These are phyloP conservation scores for Saccharomycopsis sp. DNA, from an alignment of 805 yeast species.

Conservation along the genomic window DNA sequence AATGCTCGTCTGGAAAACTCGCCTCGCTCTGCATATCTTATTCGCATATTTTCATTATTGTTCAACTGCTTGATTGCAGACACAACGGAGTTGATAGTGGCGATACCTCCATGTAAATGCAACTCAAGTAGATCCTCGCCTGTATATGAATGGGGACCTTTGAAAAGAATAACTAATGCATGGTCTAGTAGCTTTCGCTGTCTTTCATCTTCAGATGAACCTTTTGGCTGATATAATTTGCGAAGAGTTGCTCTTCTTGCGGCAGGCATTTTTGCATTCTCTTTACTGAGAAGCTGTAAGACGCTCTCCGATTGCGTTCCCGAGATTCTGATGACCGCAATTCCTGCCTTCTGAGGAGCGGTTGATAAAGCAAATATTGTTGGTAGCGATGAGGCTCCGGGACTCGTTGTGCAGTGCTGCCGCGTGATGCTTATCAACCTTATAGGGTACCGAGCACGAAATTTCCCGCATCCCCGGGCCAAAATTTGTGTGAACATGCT, in stretches of 20 bases:
- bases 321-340: conserved; percentile 77
- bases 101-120: conserved; percentile 93
- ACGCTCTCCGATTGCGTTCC: conserved; percentile 56
- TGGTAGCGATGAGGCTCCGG: conserved; percentile 30
- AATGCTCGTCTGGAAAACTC: conserved; percentile 88
- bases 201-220: conserved; percentile 21
- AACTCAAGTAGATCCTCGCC: conserved; percentile 89
- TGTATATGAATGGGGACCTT: conserved; percentile 74
- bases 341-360: conserved; percentile 72
- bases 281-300: conserved; percentile 40
- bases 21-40: conserved; percentile 87
- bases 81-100: conserved; percentile 66
- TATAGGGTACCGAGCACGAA: not conserved
- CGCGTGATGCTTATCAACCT: not conserved
- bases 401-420: not conserved
- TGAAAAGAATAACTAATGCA: conserved; percentile 63
- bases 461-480: not conserved
- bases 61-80: conserved; percentile 52
- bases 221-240: conserved; percentile 39
- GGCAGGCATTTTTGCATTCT: conserved; percentile 35
- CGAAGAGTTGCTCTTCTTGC: conserved; percentile 49
- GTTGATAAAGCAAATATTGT: conserved; percentile 93
- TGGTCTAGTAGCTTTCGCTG: conserved; percentile 54
- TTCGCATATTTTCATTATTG: conserved; percentile 28
- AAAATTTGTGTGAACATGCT: too few species aligned